These are phyloP conservation scores for Linnemannia zychae DNA, from an alignment of 192 early-diverging fungal genomes.

Conservation along the genomic window DNA sequence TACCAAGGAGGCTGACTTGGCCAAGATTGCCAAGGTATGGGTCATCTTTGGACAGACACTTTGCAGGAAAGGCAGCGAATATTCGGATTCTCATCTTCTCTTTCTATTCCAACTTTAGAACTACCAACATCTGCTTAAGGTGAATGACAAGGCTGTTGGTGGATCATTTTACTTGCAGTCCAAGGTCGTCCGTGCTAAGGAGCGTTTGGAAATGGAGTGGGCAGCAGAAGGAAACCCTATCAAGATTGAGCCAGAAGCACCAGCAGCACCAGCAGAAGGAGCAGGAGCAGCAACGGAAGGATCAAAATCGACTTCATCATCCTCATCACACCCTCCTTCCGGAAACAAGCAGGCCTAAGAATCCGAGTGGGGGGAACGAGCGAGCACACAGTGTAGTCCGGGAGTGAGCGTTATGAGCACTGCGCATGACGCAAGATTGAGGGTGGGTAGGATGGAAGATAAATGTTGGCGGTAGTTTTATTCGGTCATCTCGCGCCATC, in stretches of 20 bases:
- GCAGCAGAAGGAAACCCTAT: conserved; percentile 65
- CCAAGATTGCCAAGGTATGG: conserved; percentile 63
- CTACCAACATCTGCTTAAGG: conserved; percentile 89
- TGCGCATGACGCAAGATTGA: not conserved
- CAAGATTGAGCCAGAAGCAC: conserved; percentile 32
- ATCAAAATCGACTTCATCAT: conserved; percentile 6
- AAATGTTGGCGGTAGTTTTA: too few relatives aligned
- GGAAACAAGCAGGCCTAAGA: conserved; percentile 29
- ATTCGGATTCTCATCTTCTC: not conserved
- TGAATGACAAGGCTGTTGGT: conserved; percentile 87
- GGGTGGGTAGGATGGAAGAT: not conserved
- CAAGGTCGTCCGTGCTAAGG: conserved; percentile 93
- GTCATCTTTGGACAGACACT: not conserved
- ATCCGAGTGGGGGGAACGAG: not conserved
- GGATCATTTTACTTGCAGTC: conserved; percentile 96
- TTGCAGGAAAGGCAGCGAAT: not conserved
- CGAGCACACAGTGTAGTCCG: not conserved
- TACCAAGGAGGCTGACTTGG: conserved; percentile 70
- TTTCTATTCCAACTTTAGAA: conserved; percentile 60
- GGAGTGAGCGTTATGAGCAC: not conserved
- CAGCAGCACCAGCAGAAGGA: conserved; percentile 13
- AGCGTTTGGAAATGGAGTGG: conserved; percentile 94
- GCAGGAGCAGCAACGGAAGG: conserved; percentile 2
- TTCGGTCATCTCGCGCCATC: conserved; percentile 2
- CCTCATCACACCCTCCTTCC: conserved; percentile 14